Evolutionary conservation across 176 grass and related monocot species (phyloP).

Genomic region (Aegilops longissima): DNA sequence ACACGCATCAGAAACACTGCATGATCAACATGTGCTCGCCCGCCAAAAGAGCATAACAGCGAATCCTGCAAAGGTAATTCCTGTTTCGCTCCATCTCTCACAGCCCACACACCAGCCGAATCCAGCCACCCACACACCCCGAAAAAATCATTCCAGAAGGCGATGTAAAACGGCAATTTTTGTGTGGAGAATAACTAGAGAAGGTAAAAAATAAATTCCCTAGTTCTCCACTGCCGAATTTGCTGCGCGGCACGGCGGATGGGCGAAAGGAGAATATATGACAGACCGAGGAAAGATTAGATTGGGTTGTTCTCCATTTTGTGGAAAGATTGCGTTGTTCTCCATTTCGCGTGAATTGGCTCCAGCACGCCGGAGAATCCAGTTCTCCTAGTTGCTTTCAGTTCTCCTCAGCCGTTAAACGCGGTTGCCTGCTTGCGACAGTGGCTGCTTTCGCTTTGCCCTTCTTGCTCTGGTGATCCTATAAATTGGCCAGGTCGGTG

Average conservation of each 20-base stretch:
- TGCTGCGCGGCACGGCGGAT: neutral
- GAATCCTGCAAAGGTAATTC: neutral
- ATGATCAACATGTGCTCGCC: neutral
- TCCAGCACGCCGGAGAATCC: conserved; percentile 39
- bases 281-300: neutral
- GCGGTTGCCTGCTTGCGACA: neutral
- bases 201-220: neutral
- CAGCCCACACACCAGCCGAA: no score
- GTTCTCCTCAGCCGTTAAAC: conserved; percentile 32
- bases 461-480: conserved; percentile 11
- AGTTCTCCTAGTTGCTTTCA: conserved; percentile 45
- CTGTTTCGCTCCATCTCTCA: neutral
- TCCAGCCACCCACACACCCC: neutral
- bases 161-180: neutral
- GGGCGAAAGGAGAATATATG: conserved; percentile 1
- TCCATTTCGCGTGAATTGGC: conserved; percentile 32
- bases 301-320: no score
- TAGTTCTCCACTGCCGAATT: conserved; percentile 38
- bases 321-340: neutral
- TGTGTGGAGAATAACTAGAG: neutral
- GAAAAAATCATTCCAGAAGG: neutral
- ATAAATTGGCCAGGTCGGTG: conserved; percentile 42
- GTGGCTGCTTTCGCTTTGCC: conserved; percentile 8
- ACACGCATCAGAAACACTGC: neutral
- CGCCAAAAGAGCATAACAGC: neutral